These are phyloP conservation scores for Lagenaria siceraria DNA, from an alignment of 306 rosid genomes.

Conservation along the genomic window DNA sequence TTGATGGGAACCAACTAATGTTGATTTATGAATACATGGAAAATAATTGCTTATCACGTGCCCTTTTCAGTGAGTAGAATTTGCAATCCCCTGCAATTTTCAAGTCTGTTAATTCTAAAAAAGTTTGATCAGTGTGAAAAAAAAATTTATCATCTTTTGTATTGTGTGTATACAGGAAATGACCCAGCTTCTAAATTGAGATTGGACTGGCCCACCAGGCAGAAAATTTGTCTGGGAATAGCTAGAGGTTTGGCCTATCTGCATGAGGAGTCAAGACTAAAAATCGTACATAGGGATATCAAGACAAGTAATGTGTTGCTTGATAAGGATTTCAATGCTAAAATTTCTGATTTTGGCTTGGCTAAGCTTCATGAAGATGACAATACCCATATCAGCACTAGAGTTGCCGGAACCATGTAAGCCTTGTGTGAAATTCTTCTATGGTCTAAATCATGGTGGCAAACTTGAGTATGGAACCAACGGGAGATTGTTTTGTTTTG, in stretches of 20 bases:
- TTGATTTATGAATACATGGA: conserved; percentile 88
- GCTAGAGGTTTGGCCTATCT: conserved; percentile 86
- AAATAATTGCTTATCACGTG: conserved; percentile 76
- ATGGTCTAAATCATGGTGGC: neutral
- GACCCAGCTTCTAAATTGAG: conserved; percentile 33
- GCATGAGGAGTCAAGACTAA: conserved; percentile 76
- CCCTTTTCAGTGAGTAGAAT: conserved; percentile 62
- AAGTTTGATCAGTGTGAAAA: neutral
- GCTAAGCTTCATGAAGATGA: conserved; percentile 89
- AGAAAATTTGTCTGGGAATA: conserved; percentile 79
- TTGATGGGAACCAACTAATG: conserved; percentile 75
- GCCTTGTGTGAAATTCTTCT: conserved; percentile 7
- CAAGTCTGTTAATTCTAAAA: neutral
- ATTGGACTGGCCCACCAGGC: conserved; percentile 74
- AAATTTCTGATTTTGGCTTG: conserved; percentile 92
- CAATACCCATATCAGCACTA: conserved; percentile 78
- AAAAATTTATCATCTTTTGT: neutral
- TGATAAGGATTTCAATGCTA: conserved; percentile 73
- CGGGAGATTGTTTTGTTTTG: neutral
- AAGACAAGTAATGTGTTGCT: conserved; percentile 93
- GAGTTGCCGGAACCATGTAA: conserved; percentile 96
- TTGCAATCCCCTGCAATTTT: neutral
- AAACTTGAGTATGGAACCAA: neutral
- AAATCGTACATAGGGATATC: conserved; percentile 83
- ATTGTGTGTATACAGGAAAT: conserved; percentile 30